These are phyloP conservation scores for Mayamaea pseudoterrestris DNA, from an alignment of 108 stramenopile species.

Conservation along the genomic window DNA sequence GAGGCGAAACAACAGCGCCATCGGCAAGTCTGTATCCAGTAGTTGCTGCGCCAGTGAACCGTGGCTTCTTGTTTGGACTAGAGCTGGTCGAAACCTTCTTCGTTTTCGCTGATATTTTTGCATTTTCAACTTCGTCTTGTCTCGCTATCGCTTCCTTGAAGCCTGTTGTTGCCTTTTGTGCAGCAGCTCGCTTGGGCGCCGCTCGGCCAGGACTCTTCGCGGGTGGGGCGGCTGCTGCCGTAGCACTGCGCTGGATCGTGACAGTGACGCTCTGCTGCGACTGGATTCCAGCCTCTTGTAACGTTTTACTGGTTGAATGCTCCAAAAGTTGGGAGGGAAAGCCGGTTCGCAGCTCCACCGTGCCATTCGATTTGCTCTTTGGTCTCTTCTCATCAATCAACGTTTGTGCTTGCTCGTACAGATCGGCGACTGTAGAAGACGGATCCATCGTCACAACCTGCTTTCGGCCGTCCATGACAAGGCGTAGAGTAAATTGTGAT, in stretches of 20 bases:
- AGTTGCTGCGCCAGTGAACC: slow-evolving; percentile 16
- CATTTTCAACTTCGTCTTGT: slow-evolving; percentile 27
- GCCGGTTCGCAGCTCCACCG: background rate
- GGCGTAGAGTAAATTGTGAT: too few species aligned
- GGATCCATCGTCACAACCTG: too few species aligned
- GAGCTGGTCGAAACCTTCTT: slow-evolving; percentile 7
- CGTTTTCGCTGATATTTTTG: slow-evolving; percentile 9
- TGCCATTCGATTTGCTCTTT: too few species aligned
- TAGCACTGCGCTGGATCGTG: background rate
- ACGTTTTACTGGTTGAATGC: background rate
- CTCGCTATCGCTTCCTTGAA: slow-evolving; percentile 40
- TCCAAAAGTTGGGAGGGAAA: background rate
- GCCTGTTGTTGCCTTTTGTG: slow-evolving; percentile 27
- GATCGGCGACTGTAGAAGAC: background rate
- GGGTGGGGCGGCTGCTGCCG: background rate
- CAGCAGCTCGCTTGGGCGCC: slow-evolving; percentile 11
- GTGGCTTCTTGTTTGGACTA: background rate
- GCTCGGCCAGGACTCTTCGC: background rate
- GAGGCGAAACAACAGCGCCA: slow-evolving; percentile 16
- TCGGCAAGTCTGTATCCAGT: slow-evolving; percentile 34
- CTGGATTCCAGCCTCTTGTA: background rate
- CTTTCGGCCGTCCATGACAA: too few species aligned
- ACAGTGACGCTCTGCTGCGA: background rate
- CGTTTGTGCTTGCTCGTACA: background rate
- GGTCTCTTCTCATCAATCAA: too few species aligned